These are phyloP conservation scores for Austroboletus niveus DNA, from an alignment of 1,284 basidiomycete species.

Conservation along the genomic window DNA sequence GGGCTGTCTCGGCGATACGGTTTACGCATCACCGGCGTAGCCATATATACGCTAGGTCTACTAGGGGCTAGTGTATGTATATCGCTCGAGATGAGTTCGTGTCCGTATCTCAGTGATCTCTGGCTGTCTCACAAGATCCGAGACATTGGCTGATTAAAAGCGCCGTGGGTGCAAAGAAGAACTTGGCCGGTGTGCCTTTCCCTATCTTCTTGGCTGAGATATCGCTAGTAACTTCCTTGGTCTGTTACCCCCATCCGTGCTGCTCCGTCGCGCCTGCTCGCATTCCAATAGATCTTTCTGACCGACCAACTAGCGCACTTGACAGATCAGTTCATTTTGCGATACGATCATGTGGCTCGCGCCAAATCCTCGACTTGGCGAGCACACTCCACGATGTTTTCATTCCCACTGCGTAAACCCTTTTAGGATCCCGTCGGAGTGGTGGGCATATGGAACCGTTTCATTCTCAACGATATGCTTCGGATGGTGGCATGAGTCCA, in stretches of 20 bases:
- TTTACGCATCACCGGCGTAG: background rate
- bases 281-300: background rate
- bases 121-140: background rate
- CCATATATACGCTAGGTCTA: background rate
- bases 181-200: background rate
- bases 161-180: background rate
- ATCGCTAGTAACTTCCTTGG: conserved; percentile 3
- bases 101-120: background rate
- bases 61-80: background rate
- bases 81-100: background rate
- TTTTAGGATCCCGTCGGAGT: conserved; percentile 9
- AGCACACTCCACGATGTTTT: background rate
- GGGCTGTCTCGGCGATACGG: background rate
- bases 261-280: conserved; percentile 1
- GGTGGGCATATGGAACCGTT: background rate
- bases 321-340: background rate
- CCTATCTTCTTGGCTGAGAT: conserved; percentile 1
- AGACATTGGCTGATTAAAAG: background rate
- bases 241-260: conserved; percentile 9
- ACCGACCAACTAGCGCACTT: background rate
- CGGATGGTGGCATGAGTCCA: conserved; percentile 1
- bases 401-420: conserved; percentile 4
- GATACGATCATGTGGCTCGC: conserved; percentile 2
- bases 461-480: background rate
- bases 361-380: background rate